phyloP scores from a whole-genome alignment of 495 filamentous ascomycete genomes.

The Aspergillus hancockii region DNA sequence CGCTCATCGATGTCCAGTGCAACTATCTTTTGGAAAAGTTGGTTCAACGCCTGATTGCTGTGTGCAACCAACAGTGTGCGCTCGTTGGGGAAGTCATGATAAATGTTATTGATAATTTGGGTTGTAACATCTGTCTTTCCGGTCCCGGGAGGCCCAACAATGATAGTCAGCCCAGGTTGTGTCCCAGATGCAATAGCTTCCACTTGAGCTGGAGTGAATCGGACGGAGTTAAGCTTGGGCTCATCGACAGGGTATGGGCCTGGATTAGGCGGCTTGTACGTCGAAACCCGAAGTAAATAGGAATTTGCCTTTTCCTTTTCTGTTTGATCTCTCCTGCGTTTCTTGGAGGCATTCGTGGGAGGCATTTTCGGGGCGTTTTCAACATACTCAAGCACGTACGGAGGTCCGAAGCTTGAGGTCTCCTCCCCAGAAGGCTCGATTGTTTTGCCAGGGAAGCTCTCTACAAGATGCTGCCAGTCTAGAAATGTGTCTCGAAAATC shows the following conservation, averaged over 20 bases:
- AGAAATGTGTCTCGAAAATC: constrained; percentile 95
- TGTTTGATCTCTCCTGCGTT: constrained; percentile 73
- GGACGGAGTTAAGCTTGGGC: constrained; percentile 78
- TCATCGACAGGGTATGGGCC: constrained; percentile 90
- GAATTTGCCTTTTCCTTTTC: constrained; percentile 61
- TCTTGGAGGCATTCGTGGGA: constrained; percentile 66
- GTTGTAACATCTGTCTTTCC: constrained; percentile 98
- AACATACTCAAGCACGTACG: constrained; percentile 74
- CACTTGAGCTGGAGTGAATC: constrained; percentile 88
- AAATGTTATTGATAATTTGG: constrained; percentile 98
- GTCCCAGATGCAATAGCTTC: constrained; percentile 92
- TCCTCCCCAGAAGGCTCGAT: constrained; percentile 74
- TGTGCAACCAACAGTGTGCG: constrained; percentile 92
- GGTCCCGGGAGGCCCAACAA: constrained; percentile 94
- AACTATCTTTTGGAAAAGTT: constrained; percentile 98
- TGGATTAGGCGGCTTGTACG: constrained; percentile 86
- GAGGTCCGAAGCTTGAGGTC: constrained; percentile 76
- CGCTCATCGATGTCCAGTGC: constrained; percentile 93
- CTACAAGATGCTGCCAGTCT: constrained; percentile 91
- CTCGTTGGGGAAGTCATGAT: constrained; percentile 94
- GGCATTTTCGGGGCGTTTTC: constrained; percentile 47
- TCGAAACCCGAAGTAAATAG: constrained; percentile 77
- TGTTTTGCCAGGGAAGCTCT: constrained; percentile 80
- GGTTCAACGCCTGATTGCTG: constrained; percentile 96
- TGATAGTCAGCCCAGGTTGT: constrained; percentile 91